These are phyloP conservation scores for Waltergamsia citrina DNA, from an alignment of 2,329 filamentous ascomycete species.

Conservation along the genomic window DNA sequence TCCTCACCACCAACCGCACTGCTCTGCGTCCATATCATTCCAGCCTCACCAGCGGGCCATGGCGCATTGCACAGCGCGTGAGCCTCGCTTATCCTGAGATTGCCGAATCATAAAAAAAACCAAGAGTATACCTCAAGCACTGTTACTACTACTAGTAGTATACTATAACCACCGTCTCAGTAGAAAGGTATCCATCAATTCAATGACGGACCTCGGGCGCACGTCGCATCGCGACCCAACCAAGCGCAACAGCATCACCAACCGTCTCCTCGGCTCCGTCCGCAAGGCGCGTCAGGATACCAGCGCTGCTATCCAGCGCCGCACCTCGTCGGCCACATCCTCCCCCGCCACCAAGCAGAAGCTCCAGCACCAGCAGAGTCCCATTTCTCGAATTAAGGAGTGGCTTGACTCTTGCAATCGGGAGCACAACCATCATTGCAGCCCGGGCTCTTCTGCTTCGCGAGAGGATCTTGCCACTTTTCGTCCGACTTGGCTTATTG, in stretches of 20 bases:
- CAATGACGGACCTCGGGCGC: slow-evolving; percentile 4
- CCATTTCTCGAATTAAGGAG: slow-evolving; percentile 26
- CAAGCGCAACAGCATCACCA: slow-evolving; percentile 30
- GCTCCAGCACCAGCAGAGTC: slow-evolving; percentile 6
- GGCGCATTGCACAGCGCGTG: too few species aligned
- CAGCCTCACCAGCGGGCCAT: too few species aligned
- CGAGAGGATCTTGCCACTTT: slow-evolving; percentile 16
- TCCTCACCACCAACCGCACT: too few species aligned
- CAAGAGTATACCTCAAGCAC: too few species aligned
- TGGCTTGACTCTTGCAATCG: slow-evolving; percentile 33
- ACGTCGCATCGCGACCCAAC: slow-evolving; percentile 15
- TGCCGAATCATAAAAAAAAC: too few species aligned
- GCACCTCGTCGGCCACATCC: slow-evolving; percentile 17
- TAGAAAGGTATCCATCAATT: too few species aligned
- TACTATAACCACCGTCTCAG: too few species aligned
- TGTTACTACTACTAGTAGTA: too few species aligned
- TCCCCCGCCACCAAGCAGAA: slow-evolving; percentile 3
- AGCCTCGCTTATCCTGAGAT: too few species aligned
- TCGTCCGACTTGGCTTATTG: slow-evolving; percentile 30
- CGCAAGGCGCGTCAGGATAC: slow-evolving; percentile 19
- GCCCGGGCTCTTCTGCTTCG: slow-evolving; percentile 1
- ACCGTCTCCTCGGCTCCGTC: slow-evolving; percentile 25
- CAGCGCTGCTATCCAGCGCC: slow-evolving; percentile 15
- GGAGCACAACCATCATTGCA: slow-evolving; percentile 31
- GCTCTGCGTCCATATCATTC: too few species aligned